A percentile compares a stretch with the other conserved stretches of the same genome.
Evolutionary conservation across 139 green algal genomes (phyloP).

Genomic region (Chlorella sorokiniana): DNA sequence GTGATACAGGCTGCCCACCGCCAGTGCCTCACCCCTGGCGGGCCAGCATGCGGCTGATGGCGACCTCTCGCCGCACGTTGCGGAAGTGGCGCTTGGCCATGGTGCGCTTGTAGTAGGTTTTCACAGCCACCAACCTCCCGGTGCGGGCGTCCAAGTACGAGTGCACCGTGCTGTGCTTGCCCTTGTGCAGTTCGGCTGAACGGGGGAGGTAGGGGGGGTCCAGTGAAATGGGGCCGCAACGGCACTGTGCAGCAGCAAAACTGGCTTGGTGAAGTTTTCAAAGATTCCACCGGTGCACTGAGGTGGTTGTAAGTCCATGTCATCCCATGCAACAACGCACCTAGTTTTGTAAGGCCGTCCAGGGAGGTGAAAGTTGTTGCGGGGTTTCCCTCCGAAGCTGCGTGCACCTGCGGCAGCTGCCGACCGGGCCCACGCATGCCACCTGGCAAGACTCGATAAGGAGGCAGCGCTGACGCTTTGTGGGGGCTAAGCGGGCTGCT

Average conservation of each 20-base stretch:
- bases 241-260: background rate
- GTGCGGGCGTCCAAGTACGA: conserved; percentile 2
- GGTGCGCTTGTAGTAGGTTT: conserved; percentile 21
- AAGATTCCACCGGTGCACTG: background rate
- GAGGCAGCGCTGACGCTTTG: background rate
- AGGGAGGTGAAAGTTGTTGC: background rate
- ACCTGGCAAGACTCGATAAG: background rate
- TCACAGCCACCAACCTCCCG: conserved; percentile 2
- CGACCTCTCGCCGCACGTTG: conserved; percentile 14
- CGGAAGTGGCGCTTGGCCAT: conserved; percentile 19
- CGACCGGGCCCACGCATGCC: background rate
- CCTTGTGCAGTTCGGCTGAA: conserved; percentile 29
- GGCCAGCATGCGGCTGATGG: conserved; percentile 17
- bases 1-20: background rate
- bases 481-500: background rate
- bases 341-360: background rate
- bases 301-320: background rate
- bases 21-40: background rate
- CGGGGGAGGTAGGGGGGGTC: background rate
- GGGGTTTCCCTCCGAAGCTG: background rate
- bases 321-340: background rate
- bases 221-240: background rate
- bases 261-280: background rate
- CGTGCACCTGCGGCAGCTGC: conserved; percentile 5
- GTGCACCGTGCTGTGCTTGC: conserved; percentile 22